Evolutionary conservation across 2,329 filamentous ascomycete genomes (phyloP), one percentile per base, ranked within the genome.

Genomic region (Neofusicoccum sp.): DNA sequence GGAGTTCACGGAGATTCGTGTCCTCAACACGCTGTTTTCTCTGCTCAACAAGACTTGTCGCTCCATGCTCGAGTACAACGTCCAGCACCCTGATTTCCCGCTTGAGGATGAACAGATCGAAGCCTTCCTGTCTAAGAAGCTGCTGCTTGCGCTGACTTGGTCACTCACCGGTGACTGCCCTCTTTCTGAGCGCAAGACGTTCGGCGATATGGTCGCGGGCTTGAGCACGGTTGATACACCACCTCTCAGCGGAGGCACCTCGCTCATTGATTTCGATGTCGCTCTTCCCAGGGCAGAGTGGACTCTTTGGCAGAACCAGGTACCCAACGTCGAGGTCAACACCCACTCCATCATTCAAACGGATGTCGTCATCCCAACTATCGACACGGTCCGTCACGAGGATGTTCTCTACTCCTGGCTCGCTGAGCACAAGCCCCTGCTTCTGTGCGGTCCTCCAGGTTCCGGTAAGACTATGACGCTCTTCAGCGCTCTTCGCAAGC

Each of bases 391-490:
- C 45, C 91, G 95, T 31, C 95, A 99, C 69, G 95, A 99, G 75
- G 95, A 98, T 76, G 91, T 99, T n/a, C 83, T 99, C 14, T 99
- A 99, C 80, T 99, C 96, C 3, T 99, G 95, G 95, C 86, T 99
- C 45, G 95, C 96, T 14, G 95, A 99, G 75, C 95, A 99, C 74
- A 99, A 99, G 79, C 95, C 96, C 11, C 82, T 99, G 16, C 81
- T 99, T 57, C 88, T 99, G 14, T 99, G 95, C 73, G 96, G 95
- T 75, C 96, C 95, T 72, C 95, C 95, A 62, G 95, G 95, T 79
- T 99, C 95, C 56, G 95, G 95, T 82, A 99, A 99, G 81, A 99
- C 95, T 4, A 99, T 99, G 95, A 99, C 95, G 9, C 81, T 99
- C 11, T 99, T 99, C 80, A 97, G 93, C 73, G 95, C 95, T 34